phyloP scores from a whole-genome alignment of 306 rosid genomes.

The Vigna radiata region DNA sequence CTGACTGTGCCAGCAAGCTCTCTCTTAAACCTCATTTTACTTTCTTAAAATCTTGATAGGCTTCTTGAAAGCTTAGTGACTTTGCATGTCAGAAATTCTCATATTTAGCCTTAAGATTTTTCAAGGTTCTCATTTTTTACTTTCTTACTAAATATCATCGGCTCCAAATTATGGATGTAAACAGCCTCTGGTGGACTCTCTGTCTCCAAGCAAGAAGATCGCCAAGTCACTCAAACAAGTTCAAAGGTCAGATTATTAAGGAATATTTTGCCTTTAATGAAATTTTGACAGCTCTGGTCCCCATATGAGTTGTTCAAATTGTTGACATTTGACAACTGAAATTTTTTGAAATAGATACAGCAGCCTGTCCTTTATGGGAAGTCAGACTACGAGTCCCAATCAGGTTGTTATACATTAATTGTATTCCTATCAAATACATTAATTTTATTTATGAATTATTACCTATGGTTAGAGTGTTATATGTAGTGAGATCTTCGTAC shows the following conservation, averaged over 20 bases:
- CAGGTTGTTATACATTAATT: conserved; percentile 56
- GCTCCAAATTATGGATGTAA: conserved; percentile 47
- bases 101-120: neutral
- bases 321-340: conserved; percentile 24
- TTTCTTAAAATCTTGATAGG: conserved; percentile 1
- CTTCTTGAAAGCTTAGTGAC: conserved; percentile 2
- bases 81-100: conserved; percentile 18
- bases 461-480: conserved; percentile 32
- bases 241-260: conserved; percentile 65
- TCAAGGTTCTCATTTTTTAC: neutral
- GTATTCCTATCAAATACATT: conserved; percentile 1
- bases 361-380: conserved; percentile 62
- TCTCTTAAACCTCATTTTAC: neutral
- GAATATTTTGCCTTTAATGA: conserved; percentile 24
- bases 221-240: conserved; percentile 46
- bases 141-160: conserved; percentile 28
- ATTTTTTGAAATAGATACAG: conserved; percentile 47
- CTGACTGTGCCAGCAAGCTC: conserved; percentile 17
- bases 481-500: conserved; percentile 70
- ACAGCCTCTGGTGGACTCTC: conserved; percentile 54
- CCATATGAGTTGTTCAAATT: conserved; percentile 19
- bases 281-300: conserved; percentile 28
- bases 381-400: conserved; percentile 51
- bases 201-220: conserved; percentile 53
- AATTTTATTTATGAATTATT: conserved; percentile 31